phyloP scores from a whole-genome alignment of 306 rosid species.

The Casuarina cunninghamiana region DNA sequence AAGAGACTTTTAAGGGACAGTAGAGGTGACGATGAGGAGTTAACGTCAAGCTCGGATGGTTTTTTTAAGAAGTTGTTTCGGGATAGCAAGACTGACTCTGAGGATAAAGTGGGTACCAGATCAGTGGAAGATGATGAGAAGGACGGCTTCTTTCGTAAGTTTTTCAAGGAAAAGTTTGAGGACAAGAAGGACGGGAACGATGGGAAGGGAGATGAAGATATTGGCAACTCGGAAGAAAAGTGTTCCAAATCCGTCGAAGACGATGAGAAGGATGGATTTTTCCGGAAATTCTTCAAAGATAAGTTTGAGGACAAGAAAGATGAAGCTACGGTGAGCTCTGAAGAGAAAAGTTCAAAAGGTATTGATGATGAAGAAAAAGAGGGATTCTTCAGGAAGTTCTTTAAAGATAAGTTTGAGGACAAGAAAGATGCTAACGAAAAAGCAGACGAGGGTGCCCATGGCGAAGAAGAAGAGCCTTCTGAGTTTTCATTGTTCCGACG shows the following conservation, averaged over 20 bases:
- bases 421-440: conserved; percentile 66
- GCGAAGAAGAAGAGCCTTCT: conserved; percentile 77
- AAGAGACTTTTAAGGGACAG: conserved; percentile 74
- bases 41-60: conserved; percentile 75
- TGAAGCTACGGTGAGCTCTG: conserved; percentile 45
- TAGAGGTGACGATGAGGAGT: conserved; percentile 79
- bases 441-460: conserved; percentile 63
- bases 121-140: conserved; percentile 69
- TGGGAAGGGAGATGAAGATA: conserved; percentile 49
- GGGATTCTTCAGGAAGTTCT: conserved; percentile 73
- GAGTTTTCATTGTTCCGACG: conserved; percentile 77
- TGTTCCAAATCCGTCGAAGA: conserved; percentile 61
- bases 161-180: conserved; percentile 78
- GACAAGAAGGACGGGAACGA: conserved; percentile 68
- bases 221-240: conserved; percentile 52
- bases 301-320: conserved; percentile 77
- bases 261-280: conserved; percentile 89
- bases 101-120: conserved; percentile 50
- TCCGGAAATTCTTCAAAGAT: conserved; percentile 69
- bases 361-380: conserved; percentile 83
- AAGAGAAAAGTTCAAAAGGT: conserved; percentile 58
- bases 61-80: conserved; percentile 87
- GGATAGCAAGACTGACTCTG: conserved; percentile 75
- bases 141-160: conserved; percentile 74
- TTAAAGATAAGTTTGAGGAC: conserved; percentile 80